Conservation (phyloP, 495 filamentous ascomycete species). For the Xylaria longipes region DNA sequence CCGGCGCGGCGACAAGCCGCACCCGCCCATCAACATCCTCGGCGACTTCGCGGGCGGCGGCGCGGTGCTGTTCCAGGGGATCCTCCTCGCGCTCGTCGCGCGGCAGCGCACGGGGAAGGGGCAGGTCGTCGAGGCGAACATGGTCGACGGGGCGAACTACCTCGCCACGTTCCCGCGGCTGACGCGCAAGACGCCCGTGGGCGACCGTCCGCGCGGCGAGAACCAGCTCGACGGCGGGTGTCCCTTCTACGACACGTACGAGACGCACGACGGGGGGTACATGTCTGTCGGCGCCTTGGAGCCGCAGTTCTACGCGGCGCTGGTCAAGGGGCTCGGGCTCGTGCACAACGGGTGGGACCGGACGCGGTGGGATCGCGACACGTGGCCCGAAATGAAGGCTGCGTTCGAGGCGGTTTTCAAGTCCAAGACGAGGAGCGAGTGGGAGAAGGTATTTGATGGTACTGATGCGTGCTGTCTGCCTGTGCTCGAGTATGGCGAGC, state of each 20-base stretch:
- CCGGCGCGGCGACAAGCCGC: conserved; percentile 68
- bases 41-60: conserved; percentile 94
- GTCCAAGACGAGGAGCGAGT: conserved; percentile 76
- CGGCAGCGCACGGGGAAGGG: conserved; percentile 68
- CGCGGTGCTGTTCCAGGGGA: conserved; percentile 73
- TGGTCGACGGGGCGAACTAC: conserved; percentile 89
- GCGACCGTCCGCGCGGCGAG: conserved; percentile 67
- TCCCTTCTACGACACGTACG: conserved; percentile 88
- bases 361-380: conserved; percentile 59
- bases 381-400: conserved; percentile 69
- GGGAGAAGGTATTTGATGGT: conserved; percentile 85
- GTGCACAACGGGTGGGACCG: conserved; percentile 57
- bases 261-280: conserved; percentile 79
- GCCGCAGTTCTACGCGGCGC: conserved; percentile 75
- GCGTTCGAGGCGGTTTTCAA: conserved; percentile 70
- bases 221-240: conserved; percentile 85
- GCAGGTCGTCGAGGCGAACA: conserved; percentile 92
- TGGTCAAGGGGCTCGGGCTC: conserved; percentile 72
- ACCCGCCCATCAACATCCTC: conserved; percentile 81
- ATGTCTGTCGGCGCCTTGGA: conserved; percentile 94
- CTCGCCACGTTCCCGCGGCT: conserved; percentile 78
- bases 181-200: conserved; percentile 61
- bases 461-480: conserved; percentile 93
- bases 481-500: conserved; percentile 74
- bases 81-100: conserved; percentile 66